A percentile compares a stretch with the other conserved stretches of the same genome.
These are phyloP conservation scores for Globisporangium ultimum DNA, from an alignment of 352 stramenopile genomes.

Conservation along the genomic window DNA sequence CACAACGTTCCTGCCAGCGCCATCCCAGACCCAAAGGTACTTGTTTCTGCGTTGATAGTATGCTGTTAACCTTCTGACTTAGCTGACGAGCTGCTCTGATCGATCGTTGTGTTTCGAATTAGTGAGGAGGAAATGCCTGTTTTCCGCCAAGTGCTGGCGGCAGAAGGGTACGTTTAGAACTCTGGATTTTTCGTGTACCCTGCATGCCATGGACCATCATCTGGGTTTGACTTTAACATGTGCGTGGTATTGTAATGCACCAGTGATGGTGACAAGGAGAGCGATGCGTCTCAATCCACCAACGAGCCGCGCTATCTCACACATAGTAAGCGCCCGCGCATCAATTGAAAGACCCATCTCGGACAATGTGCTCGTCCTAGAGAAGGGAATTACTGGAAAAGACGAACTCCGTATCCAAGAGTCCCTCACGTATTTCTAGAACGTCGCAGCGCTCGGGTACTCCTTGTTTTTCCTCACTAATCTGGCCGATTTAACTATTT, in stretches of 20 bases:
- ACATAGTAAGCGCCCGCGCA: slow-evolving; percentile 47
- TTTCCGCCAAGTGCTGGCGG: slow-evolving; percentile 14
- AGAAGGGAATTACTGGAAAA: background rate
- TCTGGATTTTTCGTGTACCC: background rate
- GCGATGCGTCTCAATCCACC: slow-evolving; percentile 36
- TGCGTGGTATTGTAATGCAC: too few relatives aligned
- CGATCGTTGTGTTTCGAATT: background rate
- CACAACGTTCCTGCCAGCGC: slow-evolving; percentile 68
- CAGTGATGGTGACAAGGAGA: slow-evolving; percentile 17
- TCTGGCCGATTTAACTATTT: background rate
- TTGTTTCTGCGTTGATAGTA: too few relatives aligned
- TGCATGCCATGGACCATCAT: background rate
- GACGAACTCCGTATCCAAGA: too few relatives aligned
- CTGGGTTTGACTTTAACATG: slow-evolving; percentile 8
- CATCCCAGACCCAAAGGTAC: slow-evolving; percentile 53
- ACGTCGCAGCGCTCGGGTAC: too few relatives aligned
- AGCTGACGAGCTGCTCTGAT: background rate
- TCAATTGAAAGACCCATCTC: slow-evolving; percentile 20
- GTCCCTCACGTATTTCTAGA: too few relatives aligned
- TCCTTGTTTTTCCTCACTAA: too few relatives aligned
- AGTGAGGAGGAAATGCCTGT: slow-evolving; percentile 38
- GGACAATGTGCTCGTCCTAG: background rate
- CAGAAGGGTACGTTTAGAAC: background rate
- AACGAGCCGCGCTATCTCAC: slow-evolving; percentile 56
- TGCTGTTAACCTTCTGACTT: background rate